A percentile compares a stretch with the other conserved stretches of the same genome.
Evolutionary conservation across 2,329 filamentous ascomycete species (phyloP).

Genomic region (Colletotrichum incanum): DNA sequence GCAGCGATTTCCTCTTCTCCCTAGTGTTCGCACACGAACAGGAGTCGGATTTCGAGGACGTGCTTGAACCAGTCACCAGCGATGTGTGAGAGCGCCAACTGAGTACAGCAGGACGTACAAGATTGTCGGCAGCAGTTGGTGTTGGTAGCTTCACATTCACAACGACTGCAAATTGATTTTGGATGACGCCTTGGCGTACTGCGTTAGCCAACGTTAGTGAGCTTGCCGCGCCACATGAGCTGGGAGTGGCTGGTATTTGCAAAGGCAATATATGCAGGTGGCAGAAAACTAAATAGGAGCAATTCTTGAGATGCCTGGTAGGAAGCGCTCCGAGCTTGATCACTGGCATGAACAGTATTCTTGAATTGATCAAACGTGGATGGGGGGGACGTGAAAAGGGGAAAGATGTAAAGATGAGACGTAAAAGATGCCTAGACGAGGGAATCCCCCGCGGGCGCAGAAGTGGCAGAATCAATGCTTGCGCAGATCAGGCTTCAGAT

Average conservation of each 20-base stretch:
- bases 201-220: background rate
- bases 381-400: conserved; percentile 16
- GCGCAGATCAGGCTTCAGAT: conserved; percentile 69
- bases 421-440: conserved; percentile 11
- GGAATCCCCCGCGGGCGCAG: conserved; percentile 18
- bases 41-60: background rate
- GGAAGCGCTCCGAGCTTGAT: background rate
- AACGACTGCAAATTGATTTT: background rate
- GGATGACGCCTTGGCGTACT: background rate
- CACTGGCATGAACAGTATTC: background rate
- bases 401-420: conserved; percentile 39
- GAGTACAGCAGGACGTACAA: background rate
- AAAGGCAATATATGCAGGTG: background rate
- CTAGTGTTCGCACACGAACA: background rate
- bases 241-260: background rate
- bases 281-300: background rate
- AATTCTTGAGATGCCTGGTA: background rate
- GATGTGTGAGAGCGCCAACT: background rate
- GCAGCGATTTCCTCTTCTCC: background rate
- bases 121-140: too few relatives aligned
- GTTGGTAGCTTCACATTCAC: background rate
- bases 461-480: conserved; percentile 23
- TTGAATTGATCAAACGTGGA: background rate
- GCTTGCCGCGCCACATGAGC: background rate
- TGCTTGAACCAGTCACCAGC: background rate